Percentiles rank a stretch among this genome's conserved stretches.
Conservation (phyloP, 768 basidiomycete genomes). For the Suillus weaverae region DNA sequence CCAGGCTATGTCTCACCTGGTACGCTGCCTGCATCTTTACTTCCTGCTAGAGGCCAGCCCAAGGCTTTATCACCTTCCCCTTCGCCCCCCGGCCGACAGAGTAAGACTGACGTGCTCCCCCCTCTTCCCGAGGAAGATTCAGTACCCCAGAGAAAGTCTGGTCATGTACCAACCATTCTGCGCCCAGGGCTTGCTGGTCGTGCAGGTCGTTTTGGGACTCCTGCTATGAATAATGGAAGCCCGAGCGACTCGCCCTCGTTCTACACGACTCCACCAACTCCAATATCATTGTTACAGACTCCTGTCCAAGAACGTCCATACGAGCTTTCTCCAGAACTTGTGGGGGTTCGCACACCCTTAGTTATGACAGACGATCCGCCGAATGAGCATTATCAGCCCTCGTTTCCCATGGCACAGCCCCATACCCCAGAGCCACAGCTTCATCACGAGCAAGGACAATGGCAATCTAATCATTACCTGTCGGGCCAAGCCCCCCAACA, state of each 20-base stretch:
- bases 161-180: slow-evolving; percentile 41
- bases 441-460: slow-evolving; percentile 5
- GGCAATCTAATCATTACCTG: background rate
- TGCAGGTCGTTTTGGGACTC: slow-evolving; percentile 16
- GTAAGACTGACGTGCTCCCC: slow-evolving; percentile 38
- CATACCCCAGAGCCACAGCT: slow-evolving; percentile 11
- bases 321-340: background rate
- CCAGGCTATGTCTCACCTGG: slow-evolving; percentile 8
- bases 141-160: slow-evolving; percentile 18
- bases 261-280: slow-evolving; percentile 7
- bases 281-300: slow-evolving; percentile 12
- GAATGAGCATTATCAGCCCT: slow-evolving; percentile 12
- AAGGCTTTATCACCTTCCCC: slow-evolving; percentile 4
- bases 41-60: slow-evolving; percentile 21
- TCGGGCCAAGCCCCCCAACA: slow-evolving; percentile 18
- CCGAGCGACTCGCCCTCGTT: slow-evolving; percentile 17
- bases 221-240: slow-evolving; percentile 13
- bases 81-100: slow-evolving; percentile 10
- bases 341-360: slow-evolving; percentile 18
- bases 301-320: slow-evolving; percentile 11
- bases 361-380: slow-evolving; percentile 16
- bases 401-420: slow-evolving; percentile 6
- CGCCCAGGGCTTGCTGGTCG: slow-evolving; percentile 38
- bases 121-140: slow-evolving; percentile 37
- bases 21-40: slow-evolving; percentile 24